Base-by-base conservation (phyloP, 2,329 filamentous ascomycete species). In the Helicocarpus griseus region DNA sequence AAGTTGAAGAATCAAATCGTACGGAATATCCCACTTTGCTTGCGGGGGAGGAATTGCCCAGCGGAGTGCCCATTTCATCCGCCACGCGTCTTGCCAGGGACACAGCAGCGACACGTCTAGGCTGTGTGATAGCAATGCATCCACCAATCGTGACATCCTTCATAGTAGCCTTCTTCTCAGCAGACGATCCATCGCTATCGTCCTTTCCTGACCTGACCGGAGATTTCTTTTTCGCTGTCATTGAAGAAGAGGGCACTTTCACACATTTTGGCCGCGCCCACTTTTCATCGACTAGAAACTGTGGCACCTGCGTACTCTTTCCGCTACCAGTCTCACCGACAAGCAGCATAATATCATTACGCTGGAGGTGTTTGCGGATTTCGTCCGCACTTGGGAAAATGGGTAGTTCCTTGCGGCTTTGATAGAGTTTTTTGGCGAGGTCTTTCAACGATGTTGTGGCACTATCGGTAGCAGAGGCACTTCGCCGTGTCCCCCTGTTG, bases 251-350 rank as follows among this genome's bases (percentile, higher is more conserved):
- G 8, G 64, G 57, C 21, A 83, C 58, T 47, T 72, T 78, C 43
- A 81, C 76, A 52, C 69, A 80, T 52, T 75, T 76, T 33, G 76
- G 78, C 50, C 73, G 76, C 66, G 89, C 95, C 89, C 90, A 97
- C 5, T 80, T 70, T 62, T 96, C 87, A 24, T 76, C 72, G 43
- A 85, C 80, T 6, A 98, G 73, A 56, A 95, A 96, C 63, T 97
- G 93, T 0, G 93, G 91, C 0, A 96, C 84, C 69, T 98, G 93
- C 0, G 93, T 98, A 73, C 87, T 94, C 71, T 98, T 98, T 65
- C 93, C 93, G 13, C 88, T 95, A 65, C 93, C 93, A 0, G 93
- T 98, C 68, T 97, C 91, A 72, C 91, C 91, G 2, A 93, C 85
- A 13, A 98, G 73, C 0, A 98, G 77, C 48, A 98, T 78, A 1